A percentile compares a stretch with the other conserved stretches of the same genome.
phyloP scores from a whole-genome alignment of 768 basidiomycete species.

The Tylopilus sp. region DNA sequence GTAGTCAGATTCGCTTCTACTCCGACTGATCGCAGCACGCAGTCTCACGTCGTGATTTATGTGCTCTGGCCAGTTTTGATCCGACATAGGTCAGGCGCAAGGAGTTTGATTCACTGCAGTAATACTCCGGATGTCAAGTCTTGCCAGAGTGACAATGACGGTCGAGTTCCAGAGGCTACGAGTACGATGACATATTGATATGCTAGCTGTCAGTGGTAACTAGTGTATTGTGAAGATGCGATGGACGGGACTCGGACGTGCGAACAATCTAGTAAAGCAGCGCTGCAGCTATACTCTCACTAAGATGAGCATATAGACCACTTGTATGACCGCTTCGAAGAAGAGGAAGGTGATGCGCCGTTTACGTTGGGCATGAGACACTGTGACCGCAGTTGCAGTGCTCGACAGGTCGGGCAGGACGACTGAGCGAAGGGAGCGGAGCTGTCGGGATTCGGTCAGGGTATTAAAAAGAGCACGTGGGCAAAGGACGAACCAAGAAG shows the following conservation, averaged over 20 bases:
- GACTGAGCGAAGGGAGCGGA: constrained; percentile 89
- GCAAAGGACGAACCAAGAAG: constrained; percentile 67
- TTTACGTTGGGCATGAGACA: constrained; percentile 77
- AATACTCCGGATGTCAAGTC: too few relatives aligned
- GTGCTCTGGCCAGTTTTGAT: too few relatives aligned
- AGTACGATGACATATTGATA: too few relatives aligned
- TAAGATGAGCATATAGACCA: constrained; percentile 82
- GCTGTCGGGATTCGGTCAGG: constrained; percentile 43
- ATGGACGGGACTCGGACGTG: background rate
- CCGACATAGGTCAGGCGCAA: too few relatives aligned
- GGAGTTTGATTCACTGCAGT: too few relatives aligned
- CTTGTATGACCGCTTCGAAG: constrained; percentile 76
- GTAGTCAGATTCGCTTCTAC: too few relatives aligned
- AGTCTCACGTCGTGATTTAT: too few relatives aligned
- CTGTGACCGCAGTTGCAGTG: constrained; percentile 46
- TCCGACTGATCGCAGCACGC: too few relatives aligned
- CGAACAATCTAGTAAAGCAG: background rate
- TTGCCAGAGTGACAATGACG: too few relatives aligned
- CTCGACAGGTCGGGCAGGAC: constrained; percentile 75
- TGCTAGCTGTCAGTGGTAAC: background rate
- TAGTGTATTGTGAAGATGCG: constrained; percentile 4
- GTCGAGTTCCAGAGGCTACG: too few relatives aligned
- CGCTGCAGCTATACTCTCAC: constrained; percentile 47
- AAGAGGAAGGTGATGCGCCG: constrained; percentile 88
- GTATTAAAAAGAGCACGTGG: background rate